Evolutionary conservation across 202 grass and related monocot species (phyloP).

Genomic region (Saccharum hybrid): DNA sequence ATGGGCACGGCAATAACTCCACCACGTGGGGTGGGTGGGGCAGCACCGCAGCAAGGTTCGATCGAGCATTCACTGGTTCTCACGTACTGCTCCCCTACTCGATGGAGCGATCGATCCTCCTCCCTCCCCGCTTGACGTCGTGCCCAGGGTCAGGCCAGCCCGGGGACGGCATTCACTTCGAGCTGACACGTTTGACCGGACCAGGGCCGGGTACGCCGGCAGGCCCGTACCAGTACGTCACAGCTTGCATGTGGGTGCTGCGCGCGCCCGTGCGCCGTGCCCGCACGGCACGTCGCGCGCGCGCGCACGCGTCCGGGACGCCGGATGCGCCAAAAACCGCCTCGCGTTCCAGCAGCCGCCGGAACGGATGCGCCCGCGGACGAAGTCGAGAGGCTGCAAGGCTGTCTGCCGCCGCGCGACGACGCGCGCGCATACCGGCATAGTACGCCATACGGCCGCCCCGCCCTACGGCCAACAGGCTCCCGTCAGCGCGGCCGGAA

Average conservation of each 20-base stretch:
- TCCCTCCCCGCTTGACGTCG: no score
- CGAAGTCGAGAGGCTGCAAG: neutral
- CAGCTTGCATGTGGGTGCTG: slow-evolving; percentile 28
- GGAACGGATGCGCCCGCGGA: no score
- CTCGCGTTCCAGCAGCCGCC: neutral
- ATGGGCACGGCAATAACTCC: slow-evolving; percentile 10
- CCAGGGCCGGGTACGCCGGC: neutral
- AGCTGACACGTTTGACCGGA: slow-evolving; percentile 50
- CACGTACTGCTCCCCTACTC: neutral
- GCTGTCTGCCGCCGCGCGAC: neutral
- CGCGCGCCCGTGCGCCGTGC: no score
- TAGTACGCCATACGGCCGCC: no score
- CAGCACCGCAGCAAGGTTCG: neutral
- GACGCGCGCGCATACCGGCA: neutral
- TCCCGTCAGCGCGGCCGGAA: neutral
- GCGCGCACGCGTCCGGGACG: slow-evolving; percentile 11
- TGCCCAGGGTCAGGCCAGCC: neutral
- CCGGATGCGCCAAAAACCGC: neutral
- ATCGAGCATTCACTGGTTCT: neutral
- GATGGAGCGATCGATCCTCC: neutral
- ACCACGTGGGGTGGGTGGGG: neutral
- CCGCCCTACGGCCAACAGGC: neutral
- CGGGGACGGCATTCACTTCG: slow-evolving; percentile 46
- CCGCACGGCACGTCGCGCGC: no score
- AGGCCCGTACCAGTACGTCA: neutral